These are phyloP conservation scores for Suillus tomentosus DNA, from an alignment of 768 basidiomycete species.

Conservation along the genomic window DNA sequence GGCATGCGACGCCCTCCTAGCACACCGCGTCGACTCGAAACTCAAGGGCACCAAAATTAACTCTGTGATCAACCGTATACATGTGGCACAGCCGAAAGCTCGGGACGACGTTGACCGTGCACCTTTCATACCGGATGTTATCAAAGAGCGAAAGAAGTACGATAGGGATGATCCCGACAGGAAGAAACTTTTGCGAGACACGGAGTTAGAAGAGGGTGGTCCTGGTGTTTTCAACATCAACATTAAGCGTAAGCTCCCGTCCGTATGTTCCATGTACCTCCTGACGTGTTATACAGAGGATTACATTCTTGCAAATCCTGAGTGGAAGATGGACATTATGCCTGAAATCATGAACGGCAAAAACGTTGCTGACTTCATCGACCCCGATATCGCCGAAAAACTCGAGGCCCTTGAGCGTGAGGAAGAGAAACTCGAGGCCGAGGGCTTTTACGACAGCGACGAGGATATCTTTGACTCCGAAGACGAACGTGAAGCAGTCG, in stretches of 20 bases:
- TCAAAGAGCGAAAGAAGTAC: slow-evolving; percentile 77
- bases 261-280: background rate
- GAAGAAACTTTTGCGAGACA: slow-evolving; percentile 71
- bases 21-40: slow-evolving; percentile 92
- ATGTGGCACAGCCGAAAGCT: slow-evolving; percentile 89
- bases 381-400: slow-evolving; percentile 95
- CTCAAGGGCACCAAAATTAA: slow-evolving; percentile 94
- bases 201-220: slow-evolving; percentile 85
- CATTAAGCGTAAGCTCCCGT: slow-evolving; percentile 64
- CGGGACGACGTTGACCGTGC: slow-evolving; percentile 88
- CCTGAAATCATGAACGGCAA: slow-evolving; percentile 99
- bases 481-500: slow-evolving; percentile 78
- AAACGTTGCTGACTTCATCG: slow-evolving; percentile 98
- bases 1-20: slow-evolving; percentile 93
- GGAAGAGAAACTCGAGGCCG: slow-evolving; percentile 90
- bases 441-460: slow-evolving; percentile 94
- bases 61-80: slow-evolving; percentile 90
- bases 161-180: slow-evolving; percentile 87
- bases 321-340: slow-evolving; percentile 96
- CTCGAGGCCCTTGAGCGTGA: slow-evolving; percentile 96
- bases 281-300: slow-evolving; percentile 59
- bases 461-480: slow-evolving; percentile 76
- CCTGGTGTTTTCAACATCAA: slow-evolving; percentile 92
- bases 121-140: slow-evolving; percentile 86
- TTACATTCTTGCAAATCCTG: slow-evolving; percentile 84